A percentile compares a stretch with the other conserved stretches of the same genome.
These are phyloP conservation scores for Chrysanthemum seticuspe DNA, from an alignment of 129 eudicot genomes.

Conservation along the genomic window DNA sequence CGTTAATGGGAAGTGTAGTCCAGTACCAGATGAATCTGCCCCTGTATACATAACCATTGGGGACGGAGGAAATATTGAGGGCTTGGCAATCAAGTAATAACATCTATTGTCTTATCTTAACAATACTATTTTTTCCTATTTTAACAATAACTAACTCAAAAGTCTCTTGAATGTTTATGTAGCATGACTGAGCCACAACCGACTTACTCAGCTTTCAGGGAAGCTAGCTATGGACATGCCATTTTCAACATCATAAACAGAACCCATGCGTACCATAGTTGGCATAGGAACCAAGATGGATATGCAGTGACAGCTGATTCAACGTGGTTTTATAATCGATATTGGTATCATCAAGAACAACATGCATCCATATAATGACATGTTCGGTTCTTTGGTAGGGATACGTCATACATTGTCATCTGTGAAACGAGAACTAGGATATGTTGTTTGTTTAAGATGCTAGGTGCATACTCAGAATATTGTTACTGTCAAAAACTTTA, in stretches of 20 bases:
- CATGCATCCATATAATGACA: conserved; percentile 25
- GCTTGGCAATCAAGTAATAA: conserved; percentile 68
- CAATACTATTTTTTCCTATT: background rate
- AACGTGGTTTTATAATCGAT: conserved; percentile 62
- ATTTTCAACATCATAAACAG: conserved; percentile 64
- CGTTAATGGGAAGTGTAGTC: conserved; percentile 64
- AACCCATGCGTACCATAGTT: conserved; percentile 72
- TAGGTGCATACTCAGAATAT: too few species aligned
- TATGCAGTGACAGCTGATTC: conserved; percentile 70
- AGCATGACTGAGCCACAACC: conserved; percentile 93
- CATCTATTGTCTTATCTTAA: conserved; percentile 9
- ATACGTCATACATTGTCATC: conserved; percentile 2
- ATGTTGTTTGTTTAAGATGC: background rate
- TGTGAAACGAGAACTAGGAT: conserved; percentile 6
- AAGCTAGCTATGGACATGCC: conserved; percentile 92
- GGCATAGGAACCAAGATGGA: conserved; percentile 92
- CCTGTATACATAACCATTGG: conserved; percentile 87
- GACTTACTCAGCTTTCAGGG: conserved; percentile 76
- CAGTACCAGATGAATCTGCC: conserved; percentile 69
- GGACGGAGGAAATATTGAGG: conserved; percentile 92
- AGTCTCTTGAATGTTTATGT: conserved; percentile 19
- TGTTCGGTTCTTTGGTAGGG: background rate
- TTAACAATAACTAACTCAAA: conserved; percentile 8
- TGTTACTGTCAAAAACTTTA: too few species aligned
- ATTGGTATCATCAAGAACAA: conserved; percentile 46